Conservation (phyloP, 108 stramenopile species). For the Stephanodiscus minutulus region DNA sequence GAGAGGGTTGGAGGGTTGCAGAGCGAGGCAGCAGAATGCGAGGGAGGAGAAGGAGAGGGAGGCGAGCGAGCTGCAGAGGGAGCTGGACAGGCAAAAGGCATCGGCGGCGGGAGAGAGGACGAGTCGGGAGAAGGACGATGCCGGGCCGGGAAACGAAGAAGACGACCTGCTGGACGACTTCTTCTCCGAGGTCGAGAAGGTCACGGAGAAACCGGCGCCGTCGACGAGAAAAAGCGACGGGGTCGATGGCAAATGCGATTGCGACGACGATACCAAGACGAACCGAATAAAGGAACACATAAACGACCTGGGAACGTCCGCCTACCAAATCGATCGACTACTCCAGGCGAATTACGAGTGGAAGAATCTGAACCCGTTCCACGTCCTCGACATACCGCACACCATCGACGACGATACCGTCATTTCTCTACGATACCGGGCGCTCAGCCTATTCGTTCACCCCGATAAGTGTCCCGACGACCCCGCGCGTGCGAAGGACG, state of each 20-base stretch:
- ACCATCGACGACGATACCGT: constrained; percentile 66
- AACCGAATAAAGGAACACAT: constrained; percentile 75
- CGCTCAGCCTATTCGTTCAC: constrained; percentile 75
- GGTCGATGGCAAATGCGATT: constrained; percentile 11
- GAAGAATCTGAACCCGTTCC: constrained; percentile 87
- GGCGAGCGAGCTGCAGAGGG: constrained; percentile 29
- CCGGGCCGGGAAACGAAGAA: constrained; percentile 42
- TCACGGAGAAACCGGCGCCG: constrained; percentile 56
- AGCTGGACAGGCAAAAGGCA: constrained; percentile 48
- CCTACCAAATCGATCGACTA: constrained; percentile 81
- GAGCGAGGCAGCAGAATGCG: constrained; percentile 30
- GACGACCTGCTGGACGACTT: constrained; percentile 84
- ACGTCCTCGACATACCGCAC: constrained; percentile 70
- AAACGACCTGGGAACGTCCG: constrained; percentile 64
- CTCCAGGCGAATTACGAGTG: constrained; percentile 80
- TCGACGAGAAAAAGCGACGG: constrained; percentile 16
- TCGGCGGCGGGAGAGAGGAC: constrained; percentile 21
- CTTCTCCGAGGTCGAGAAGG: constrained; percentile 85
- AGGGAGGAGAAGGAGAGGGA: constrained; percentile 44
- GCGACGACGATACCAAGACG: constrained; percentile 39
- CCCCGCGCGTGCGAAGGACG: constrained; percentile 57
- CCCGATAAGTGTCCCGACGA: constrained; percentile 80
- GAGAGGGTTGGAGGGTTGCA: constrained; percentile 69
- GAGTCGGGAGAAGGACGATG: constrained; percentile 26
- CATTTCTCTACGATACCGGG: constrained; percentile 82